These are phyloP conservation scores for Chlamydomonas incerta DNA, from an alignment of 139 green algal genomes.

Conservation along the genomic window DNA sequence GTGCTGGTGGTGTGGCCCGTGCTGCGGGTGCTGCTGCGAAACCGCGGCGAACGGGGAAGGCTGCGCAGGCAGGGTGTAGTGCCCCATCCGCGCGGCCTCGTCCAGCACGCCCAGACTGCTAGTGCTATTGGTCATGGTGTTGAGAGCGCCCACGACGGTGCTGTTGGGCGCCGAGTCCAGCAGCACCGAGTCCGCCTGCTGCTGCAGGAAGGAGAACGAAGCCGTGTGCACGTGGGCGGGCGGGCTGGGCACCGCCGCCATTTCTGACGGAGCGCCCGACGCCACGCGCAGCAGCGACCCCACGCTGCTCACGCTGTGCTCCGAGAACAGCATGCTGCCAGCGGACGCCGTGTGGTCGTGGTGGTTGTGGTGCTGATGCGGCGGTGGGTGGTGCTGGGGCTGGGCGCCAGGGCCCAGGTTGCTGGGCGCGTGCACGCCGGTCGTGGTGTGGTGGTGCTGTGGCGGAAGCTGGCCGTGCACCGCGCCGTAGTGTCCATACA, in stretches of 20 bases:
- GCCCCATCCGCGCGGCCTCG: no score
- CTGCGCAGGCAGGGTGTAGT: no score
- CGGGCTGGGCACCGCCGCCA: conserved; percentile 4
- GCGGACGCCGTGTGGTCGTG: not conserved
- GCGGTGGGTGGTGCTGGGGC: not conserved
- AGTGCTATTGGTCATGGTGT: no score
- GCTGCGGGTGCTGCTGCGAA: not conserved
- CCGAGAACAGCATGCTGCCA: conserved; percentile 10
- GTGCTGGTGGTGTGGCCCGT: not conserved
- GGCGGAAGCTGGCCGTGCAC: not conserved
- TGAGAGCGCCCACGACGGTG: no score
- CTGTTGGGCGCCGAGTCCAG: not conserved
- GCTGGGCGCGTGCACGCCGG: not conserved
- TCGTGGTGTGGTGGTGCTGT: not conserved
- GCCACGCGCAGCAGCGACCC: not conserved
- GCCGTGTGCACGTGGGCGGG: not conserved
- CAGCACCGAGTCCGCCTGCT: not conserved
- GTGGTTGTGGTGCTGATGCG: not conserved
- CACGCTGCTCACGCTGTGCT: conserved; percentile 12
- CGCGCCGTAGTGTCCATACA: not conserved
- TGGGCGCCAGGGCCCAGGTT: not conserved
- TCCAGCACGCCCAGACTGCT: no score
- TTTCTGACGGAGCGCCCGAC: not conserved
- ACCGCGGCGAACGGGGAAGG: not conserved
- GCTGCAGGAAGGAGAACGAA: conserved; percentile 19